Evolutionary conservation across 495 filamentous ascomycete species (phyloP), one percentile per base, ranked within the genome.

Genomic region (Tuber calosporum): DNA sequence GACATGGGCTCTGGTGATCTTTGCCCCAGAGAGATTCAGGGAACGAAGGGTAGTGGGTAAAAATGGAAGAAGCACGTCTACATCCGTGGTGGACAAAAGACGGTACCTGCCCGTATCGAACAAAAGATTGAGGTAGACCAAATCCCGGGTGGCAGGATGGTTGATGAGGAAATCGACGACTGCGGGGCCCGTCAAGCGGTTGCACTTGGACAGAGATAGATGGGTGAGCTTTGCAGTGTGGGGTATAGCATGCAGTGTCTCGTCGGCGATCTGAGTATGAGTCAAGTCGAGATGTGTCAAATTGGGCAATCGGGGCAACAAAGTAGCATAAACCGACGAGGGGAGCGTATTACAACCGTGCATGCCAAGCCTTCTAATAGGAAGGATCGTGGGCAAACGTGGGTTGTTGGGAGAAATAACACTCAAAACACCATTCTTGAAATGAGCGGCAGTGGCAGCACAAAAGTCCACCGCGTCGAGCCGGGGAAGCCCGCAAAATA

Each of bases 311-410:
- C 90, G 88, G 22, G 92, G 89, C 5, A 96, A 86, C 22, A 96
- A 83, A 7, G 84, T 85, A 78, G 91, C 89, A 77, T 92, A 92
- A 45, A 90, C 86, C 1, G 86, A 81, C n/a, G 90, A 82, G 5
- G 89, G 86, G 17, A 96, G 85, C 43, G 89, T 90, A 71, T 89
- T 89, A 83, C 93, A 95, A 83, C 93, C 93, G 82, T 96, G 93
- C 17, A 96, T 82, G 68, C 91, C 91, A 36, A 96, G 81, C 20
- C 92, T 88, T 73, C 86, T 87, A 76, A 95, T 83, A 39, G 88
- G 85, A 74, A 93, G 81, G 17, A 75, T 82, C 73, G 83, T 78
- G 22, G 88, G 85, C 30, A 86, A 77, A 22, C 73, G 58, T 17
- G 67, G 72, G 72, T 82, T 79, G 39, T 79, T 79, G 20, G 87